Percentiles rank a stretch among this genome's conserved stretches.
phyloP scores from a whole-genome alignment of 371 early-diverging fungal species.

The Nematocida sp. region DNA sequence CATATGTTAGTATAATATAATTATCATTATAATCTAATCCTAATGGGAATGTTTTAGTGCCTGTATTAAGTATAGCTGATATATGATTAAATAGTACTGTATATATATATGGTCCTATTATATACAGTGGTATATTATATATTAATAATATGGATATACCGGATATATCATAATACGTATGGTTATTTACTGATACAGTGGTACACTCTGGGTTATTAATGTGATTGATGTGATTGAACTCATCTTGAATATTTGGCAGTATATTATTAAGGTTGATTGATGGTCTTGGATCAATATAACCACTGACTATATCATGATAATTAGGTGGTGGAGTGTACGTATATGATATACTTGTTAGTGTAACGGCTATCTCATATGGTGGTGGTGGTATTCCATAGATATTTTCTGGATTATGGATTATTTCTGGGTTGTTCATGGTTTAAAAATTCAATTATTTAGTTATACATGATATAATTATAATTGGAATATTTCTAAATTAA shows the following conservation, averaged over 20 bases:
- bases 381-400: background rate
- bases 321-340: constrained; percentile 9
- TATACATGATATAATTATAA: no score
- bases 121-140: constrained; percentile 5
- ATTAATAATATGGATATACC: background rate
- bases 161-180: background rate
- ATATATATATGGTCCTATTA: constrained; percentile 8
- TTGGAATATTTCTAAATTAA: no score
- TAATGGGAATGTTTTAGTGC: background rate
- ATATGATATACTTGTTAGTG: background rate
- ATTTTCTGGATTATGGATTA: no score
- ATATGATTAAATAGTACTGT: constrained; percentile 5
- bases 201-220: no score
- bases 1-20: constrained; percentile 1
- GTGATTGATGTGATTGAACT: no score
- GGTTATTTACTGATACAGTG: background rate
- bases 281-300: background rate
- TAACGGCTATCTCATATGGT: background rate
- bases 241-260: no score
- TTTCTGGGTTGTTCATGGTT: no score
- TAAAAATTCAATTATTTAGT: no score
- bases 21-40: background rate
- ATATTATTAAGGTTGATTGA: background rate
- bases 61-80: background rate
- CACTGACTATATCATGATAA: background rate